These are phyloP conservation scores for Hyaloscypha bicolor DNA, from an alignment of 495 filamentous ascomycete genomes.

Conservation along the genomic window DNA sequence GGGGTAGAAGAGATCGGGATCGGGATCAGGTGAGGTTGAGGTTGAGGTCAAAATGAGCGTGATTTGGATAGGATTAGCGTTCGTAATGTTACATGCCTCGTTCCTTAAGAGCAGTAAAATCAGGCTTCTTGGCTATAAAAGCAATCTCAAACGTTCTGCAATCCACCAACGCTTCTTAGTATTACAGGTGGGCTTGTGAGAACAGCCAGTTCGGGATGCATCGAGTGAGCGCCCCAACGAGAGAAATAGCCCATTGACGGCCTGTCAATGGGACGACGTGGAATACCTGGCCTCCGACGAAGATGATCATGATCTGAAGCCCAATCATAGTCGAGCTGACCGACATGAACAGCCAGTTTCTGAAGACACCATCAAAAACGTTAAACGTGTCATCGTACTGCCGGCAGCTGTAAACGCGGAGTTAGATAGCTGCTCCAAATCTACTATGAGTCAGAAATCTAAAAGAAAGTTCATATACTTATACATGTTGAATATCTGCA, in stretches of 20 bases:
- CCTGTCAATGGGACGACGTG: slow-evolving; percentile 63
- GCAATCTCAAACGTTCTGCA: neutral
- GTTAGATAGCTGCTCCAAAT: too few relatives aligned
- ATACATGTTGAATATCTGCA: slow-evolving; percentile 94
- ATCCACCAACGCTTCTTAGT: neutral
- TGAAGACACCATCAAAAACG: slow-evolving; percentile 77
- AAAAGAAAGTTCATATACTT: slow-evolving; percentile 66
- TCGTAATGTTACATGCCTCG: neutral
- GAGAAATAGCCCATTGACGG: slow-evolving; percentile 74
- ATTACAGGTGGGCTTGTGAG: neutral
- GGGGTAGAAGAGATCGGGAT: too few relatives aligned
- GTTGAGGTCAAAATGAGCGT: too few relatives aligned
- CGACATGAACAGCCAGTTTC: slow-evolving; percentile 76
- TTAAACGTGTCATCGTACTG: slow-evolving; percentile 85
- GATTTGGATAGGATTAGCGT: neutral
- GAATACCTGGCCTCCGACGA: slow-evolving; percentile 71
- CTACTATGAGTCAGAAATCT: too few relatives aligned
- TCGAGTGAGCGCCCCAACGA: slow-evolving; percentile 70
- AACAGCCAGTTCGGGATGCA: slow-evolving; percentile 56
- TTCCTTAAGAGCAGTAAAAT: neutral
- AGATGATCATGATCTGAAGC: slow-evolving; percentile 77
- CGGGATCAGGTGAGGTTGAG: too few relatives aligned
- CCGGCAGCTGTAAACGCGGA: slow-evolving; percentile 65
- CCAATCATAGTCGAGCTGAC: slow-evolving; percentile 78
- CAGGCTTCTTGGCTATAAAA: neutral